phyloP scores from a whole-genome alignment of 805 yeast species.

The Ogataea chonburiensis region DNA sequence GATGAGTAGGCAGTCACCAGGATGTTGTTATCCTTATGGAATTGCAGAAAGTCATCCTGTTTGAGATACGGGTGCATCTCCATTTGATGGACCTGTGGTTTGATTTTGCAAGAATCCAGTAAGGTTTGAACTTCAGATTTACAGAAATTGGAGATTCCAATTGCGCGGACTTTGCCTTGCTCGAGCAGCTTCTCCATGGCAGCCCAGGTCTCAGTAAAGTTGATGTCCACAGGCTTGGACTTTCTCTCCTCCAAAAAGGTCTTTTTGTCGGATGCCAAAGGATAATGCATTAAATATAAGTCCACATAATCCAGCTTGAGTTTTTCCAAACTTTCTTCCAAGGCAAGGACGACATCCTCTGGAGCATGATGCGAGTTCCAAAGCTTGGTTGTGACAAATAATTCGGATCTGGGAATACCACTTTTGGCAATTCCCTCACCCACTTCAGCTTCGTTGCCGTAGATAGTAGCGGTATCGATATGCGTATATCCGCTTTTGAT shows the following conservation, averaged over 20 bases:
- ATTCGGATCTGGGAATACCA: slow-evolving; percentile 45
- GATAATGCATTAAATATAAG: slow-evolving; percentile 69
- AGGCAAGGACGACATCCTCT: slow-evolving; percentile 42
- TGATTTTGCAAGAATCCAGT: slow-evolving; percentile 47
- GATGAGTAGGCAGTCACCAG: slow-evolving; percentile 74
- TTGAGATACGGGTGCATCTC: slow-evolving; percentile 72
- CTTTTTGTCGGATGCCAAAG: slow-evolving; percentile 43
- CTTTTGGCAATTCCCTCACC: slow-evolving; percentile 52
- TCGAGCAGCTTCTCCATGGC: slow-evolving; percentile 57
- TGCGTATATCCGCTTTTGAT: slow-evolving; percentile 68
- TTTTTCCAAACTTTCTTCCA: slow-evolving; percentile 49
- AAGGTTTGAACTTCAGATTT: slow-evolving; percentile 51
- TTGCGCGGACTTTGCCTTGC: slow-evolving; percentile 55
- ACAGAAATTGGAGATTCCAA: slow-evolving; percentile 81
- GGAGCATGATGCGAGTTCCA: slow-evolving; percentile 42
- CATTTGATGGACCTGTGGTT: slow-evolving; percentile 57
- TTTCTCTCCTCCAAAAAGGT: slow-evolving; percentile 34
- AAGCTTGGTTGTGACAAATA: slow-evolving; percentile 65
- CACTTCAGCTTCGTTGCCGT: slow-evolving; percentile 60
- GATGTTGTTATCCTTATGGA: slow-evolving; percentile 49
- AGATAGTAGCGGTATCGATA: slow-evolving; percentile 73
- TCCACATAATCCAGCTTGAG: slow-evolving; percentile 63
- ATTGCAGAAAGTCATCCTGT: slow-evolving; percentile 55
- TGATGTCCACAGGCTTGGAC: slow-evolving; percentile 38
- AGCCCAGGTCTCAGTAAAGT: slow-evolving; percentile 61